A percentile compares a stretch with the other conserved stretches of the same genome.
Evolutionary conservation across 495 filamentous ascomycete species (phyloP).

Genomic region (Penicillium salamii): DNA sequence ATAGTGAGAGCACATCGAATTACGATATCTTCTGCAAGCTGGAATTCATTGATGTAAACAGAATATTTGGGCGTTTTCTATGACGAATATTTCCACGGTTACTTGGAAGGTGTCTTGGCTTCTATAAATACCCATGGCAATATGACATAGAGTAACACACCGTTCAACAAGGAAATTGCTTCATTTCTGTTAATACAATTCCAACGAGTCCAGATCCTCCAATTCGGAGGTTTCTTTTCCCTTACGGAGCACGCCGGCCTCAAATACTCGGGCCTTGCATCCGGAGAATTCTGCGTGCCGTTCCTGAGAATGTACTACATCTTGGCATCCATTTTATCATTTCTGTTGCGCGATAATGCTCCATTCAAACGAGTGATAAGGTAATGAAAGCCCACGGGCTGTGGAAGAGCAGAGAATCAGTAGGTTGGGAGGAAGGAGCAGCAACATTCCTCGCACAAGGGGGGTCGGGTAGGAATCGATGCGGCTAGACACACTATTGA

Average conservation of each 20-base stretch:
- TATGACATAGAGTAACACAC: too few relatives aligned
- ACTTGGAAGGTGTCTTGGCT: too few relatives aligned
- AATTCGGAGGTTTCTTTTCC: neutral
- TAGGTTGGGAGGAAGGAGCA: neutral
- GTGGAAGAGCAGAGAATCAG: neutral
- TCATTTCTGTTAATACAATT: neutral
- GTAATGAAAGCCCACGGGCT: neutral
- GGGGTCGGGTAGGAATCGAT: neutral
- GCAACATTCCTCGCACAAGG: constrained; percentile 7
- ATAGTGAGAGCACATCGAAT: too few relatives aligned
- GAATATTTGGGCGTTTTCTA: too few relatives aligned
- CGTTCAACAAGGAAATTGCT: neutral
- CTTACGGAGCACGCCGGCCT: neutral
- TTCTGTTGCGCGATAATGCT: neutral
- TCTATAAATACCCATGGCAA: too few relatives aligned
- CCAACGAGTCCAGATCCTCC: neutral
- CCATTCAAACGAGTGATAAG: neutral
- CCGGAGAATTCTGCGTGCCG: constrained; percentile 14
- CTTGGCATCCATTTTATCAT: neutral
- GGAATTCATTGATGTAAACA: too few relatives aligned
- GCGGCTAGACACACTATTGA: neutral
- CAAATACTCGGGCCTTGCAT: constrained; percentile 19
- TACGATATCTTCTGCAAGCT: too few relatives aligned
- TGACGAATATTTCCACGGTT: too few relatives aligned
- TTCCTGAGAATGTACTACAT: constrained; percentile 10